Evolutionary conservation across 1,139 yeast species (phyloP), one percentile per base, ranked within the genome.

Genomic region (Pichia sp.): DNA sequence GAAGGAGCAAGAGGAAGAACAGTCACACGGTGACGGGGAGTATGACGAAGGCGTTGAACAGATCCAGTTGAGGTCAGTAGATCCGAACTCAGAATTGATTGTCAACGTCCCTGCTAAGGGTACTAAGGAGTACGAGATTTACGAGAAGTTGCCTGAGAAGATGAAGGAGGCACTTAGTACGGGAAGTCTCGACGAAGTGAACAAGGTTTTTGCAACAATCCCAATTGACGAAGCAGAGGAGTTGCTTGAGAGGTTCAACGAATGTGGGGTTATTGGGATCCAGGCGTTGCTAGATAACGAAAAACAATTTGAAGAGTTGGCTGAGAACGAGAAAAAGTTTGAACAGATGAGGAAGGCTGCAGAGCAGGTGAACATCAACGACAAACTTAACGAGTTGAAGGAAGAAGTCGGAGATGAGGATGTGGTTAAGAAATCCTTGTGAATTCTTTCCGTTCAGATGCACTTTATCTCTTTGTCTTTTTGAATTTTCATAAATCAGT

Each of bases 11-110:
- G 73, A 68, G 14, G 73, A 48, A 5, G 50, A 57, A 4, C 55
- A 52, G 12, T 53, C 47, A 5, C 74, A 64, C 12, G 74, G 64
- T 14, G 73, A 44, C 7, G 54, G 64, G 14, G 73, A n/a, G n/a
- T n/a, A 45, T 4, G 53, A 42, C 7, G 56, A 68, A 36, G 88
- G 80, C 30, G 93, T 84, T 61, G 95, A 87, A 53, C 81, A 84
- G 61, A 91, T 93, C 61, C 98, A 93, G 71, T 75, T 93, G 64
- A 87, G 89, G 64, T 84, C 97, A 0, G 80, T 92, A 53, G 98
- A 93, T 71, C 96, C 95, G 40, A 80, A 83, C 58, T 81, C 93
- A 1, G 85, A 87, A 69, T 76, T 93, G 50, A 76, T 81, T 52
- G 92, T 93, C 17, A 79, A 77, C 55, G 74, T 91, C 20, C 99